A percentile compares a stretch with the other conserved stretches of the same genome.
These are phyloP conservation scores for Colletotrichum sublineola DNA, from an alignment of 2,329 filamentous ascomycete genomes.

Conservation along the genomic window DNA sequence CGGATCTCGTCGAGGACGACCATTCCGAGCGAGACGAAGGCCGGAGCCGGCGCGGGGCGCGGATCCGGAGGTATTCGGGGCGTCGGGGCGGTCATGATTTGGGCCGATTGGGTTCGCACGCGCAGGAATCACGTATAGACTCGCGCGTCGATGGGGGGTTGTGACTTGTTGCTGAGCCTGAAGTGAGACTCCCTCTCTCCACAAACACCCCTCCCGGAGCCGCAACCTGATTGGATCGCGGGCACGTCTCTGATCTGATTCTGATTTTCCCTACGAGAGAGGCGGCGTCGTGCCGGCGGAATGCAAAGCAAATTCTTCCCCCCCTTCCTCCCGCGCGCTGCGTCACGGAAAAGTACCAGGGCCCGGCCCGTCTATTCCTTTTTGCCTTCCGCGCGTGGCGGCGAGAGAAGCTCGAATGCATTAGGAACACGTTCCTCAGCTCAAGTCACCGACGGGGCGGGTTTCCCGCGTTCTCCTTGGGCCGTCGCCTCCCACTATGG, in stretches of 20 bases:
- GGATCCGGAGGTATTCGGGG: not conserved
- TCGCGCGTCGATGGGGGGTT: not conserved
- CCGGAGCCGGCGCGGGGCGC: constrained; percentile 10
- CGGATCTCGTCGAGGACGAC: constrained; percentile 36
- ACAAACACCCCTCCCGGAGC: not conserved
- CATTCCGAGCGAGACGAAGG: constrained; percentile 37
- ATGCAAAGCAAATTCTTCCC: not conserved
- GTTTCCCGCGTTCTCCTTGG: constrained; percentile 6
- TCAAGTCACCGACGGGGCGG: not conserved
- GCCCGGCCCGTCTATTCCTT: constrained; percentile 22
- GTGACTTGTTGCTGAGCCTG: constrained; percentile 8
- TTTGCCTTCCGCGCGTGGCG: not conserved
- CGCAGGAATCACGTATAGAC: not conserved
- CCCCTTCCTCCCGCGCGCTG: not conserved
- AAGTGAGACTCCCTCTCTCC: not conserved
- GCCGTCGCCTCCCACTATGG: too few species aligned
- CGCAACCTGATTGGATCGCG: not conserved
- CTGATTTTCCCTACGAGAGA: not conserved
- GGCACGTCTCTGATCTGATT: not conserved
- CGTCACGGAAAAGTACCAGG: not conserved
- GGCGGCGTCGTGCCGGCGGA: not conserved
- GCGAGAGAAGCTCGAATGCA: too few species aligned
- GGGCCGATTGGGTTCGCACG: not conserved
- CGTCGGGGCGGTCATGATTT: not conserved
- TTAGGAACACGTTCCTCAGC: too few species aligned